These are phyloP conservation scores for Colletotrichum paranaense DNA, from an alignment of 2,329 filamentous ascomycete genomes.

Conservation along the genomic window DNA sequence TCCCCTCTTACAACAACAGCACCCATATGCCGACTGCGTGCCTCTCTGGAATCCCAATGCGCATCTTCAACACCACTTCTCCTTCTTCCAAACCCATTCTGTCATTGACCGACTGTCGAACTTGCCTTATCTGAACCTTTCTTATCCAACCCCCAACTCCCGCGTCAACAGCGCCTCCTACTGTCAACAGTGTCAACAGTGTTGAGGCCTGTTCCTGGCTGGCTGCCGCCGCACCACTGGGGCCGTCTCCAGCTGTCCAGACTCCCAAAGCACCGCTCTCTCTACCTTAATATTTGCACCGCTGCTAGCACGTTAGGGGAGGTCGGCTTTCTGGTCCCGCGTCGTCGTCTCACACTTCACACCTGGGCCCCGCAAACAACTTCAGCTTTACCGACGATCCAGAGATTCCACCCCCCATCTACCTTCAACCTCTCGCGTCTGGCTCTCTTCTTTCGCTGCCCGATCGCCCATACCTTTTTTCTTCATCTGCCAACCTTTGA, in stretches of 20 bases:
- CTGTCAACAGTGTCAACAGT: not conserved
- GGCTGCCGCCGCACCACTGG: slow-evolving; percentile 30
- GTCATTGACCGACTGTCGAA: slow-evolving; percentile 1
- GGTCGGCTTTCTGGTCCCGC: slow-evolving; percentile 35
- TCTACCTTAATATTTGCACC: slow-evolving; percentile 34
- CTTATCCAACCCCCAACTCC: not conserved
- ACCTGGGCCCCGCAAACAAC: slow-evolving; percentile 38
- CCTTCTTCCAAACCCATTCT: slow-evolving; percentile 16
- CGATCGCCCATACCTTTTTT: not conserved
- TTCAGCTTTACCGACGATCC: slow-evolving; percentile 36
- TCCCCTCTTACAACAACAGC: slow-evolving; percentile 13
- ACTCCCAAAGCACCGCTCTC: no score
- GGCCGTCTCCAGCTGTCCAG: slow-evolving; percentile 31
- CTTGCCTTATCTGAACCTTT: slow-evolving; percentile 11
- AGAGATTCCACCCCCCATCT: slow-evolving; percentile 19
- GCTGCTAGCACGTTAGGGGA: slow-evolving; percentile 36
- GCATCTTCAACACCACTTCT: slow-evolving; percentile 6
- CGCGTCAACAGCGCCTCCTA: slow-evolving; percentile 11
- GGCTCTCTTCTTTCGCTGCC: slow-evolving; percentile 28
- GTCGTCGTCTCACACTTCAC: slow-evolving; percentile 37
- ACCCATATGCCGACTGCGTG: not conserved
- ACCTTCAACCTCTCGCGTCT: slow-evolving; percentile 25
- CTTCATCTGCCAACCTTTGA: slow-evolving; percentile 25
- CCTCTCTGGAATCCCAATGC: slow-evolving; percentile 8
- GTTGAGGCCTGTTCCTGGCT: slow-evolving; percentile 33